A percentile compares a stretch with the other conserved stretches of the same genome.
Conservation (phyloP, 2,329 filamentous ascomycete genomes). For the Elsinoe fawcettii region DNA sequence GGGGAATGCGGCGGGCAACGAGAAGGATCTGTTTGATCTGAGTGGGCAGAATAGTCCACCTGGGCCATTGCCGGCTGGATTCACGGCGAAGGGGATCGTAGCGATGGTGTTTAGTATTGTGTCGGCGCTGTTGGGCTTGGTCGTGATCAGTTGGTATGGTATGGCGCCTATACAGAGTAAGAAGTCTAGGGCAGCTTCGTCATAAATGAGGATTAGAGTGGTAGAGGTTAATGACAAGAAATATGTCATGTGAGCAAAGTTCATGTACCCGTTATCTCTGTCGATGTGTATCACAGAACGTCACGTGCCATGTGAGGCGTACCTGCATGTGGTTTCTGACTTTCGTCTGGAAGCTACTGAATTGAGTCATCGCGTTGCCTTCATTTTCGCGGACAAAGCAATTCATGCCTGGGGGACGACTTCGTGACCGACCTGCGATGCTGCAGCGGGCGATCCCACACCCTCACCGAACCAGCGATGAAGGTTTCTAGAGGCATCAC, state of each 20-base stretch:
- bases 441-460: too few relatives aligned
- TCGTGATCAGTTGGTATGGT: conserved; percentile 59
- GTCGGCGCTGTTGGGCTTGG: conserved; percentile 60
- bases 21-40: conserved; percentile 54
- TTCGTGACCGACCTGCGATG: too few relatives aligned
- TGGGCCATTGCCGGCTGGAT: conserved; percentile 55
- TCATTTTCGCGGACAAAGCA: too few relatives aligned
- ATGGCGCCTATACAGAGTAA: background rate
- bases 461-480: too few relatives aligned
- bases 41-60: conserved; percentile 52
- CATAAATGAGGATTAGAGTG: background rate
- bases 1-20: conserved; percentile 73
- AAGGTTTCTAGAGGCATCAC: too few relatives aligned
- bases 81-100: conserved; percentile 62
- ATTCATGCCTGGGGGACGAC: too few relatives aligned
- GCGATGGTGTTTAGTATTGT: conserved; percentile 67
- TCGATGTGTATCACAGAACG: too few relatives aligned
- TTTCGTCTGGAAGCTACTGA: too few relatives aligned
- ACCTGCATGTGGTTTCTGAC: too few relatives aligned
- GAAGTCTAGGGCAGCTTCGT: background rate
- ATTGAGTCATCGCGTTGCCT: too few relatives aligned
- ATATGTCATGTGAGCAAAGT: background rate
- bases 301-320: too few relatives aligned
- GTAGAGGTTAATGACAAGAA: background rate
- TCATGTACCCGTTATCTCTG: too few relatives aligned